Evolutionary conservation across 352 stramenopile species (phyloP), one percentile per base, ranked within the genome.

Genomic region (Hyaloperonospora arabidopsidis): DNA sequence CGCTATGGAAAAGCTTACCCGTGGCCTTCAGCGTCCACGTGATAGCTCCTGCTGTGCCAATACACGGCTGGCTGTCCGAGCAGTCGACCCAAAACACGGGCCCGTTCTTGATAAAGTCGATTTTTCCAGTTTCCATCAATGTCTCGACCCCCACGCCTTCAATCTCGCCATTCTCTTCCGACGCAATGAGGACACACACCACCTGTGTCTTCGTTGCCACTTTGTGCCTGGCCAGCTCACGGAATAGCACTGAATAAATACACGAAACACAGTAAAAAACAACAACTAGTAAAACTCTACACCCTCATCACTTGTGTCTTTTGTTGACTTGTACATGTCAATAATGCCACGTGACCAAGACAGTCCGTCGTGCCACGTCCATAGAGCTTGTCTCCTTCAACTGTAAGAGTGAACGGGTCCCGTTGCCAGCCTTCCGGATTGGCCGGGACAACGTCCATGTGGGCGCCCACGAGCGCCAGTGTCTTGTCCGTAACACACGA

Each of bases 361-460:
- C 90, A 97, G 49, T 97, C 90, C 25, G 90, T 97, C 12, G 90
- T 97, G 34, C 90, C 90, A 12, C 90, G 81, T 29, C 88, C 90
- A 59, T 86, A 97, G 15, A 97, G 76, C 61, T 93, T 93, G 68
- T 97, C 90, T 5, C 88, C 89, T 49, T 97, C 90, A 0, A 94
- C 82, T 1, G 70, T 76, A 0, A 97, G 64, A 35, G 79, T 74
- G 63, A 97, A 97, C 15, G 89, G 89, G 54, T 97, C 82, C 45
- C 79, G 61, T 8, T 88, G 68, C 89, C 89, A 97, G 11, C 74
- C 76, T 57, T 95, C 86, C 0, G 89, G 87, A 63, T 95, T 95
- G n/a, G 89, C 89, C 5, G 89, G 89, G 35, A 97, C 89, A 19
- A 97, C 89, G 59, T 97, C 90, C 74, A 97, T 72, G 68, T 97